Evolutionary conservation across 1,284 basidiomycete genomes (phyloP), one percentile per base, ranked within the genome.

Genomic region (Spongispora temasekensis): DNA sequence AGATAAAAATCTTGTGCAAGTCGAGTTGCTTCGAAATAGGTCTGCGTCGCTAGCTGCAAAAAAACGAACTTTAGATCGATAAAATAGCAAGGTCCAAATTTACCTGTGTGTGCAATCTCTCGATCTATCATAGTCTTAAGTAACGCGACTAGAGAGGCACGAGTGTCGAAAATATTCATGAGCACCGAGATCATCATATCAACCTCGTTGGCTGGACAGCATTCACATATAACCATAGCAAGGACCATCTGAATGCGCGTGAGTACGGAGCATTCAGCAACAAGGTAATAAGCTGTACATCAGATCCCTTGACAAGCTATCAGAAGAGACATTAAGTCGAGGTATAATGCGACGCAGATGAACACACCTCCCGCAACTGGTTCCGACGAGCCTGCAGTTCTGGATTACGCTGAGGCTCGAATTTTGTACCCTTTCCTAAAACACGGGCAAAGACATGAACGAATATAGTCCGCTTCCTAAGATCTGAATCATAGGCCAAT

Each of bases 381-480:
- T 81, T 83, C 62, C 87, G 83, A 48, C 83, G 81, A 57, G 79
- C 78, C 56, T 80, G 77, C n/a, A 78, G 73, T 25, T 81, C 76
- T 7, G 83, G 78, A 58, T 81, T 82, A 44, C 86, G 84, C 62
- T 83, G 81, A 2, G 83, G 78, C 60, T 87, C 84, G 59, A 93
- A 88, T 62, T 85, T 86, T 21, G 91, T 87, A 21, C 93, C 93
- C 68, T 92, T 89, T 17, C 88, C 84, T 55, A 97, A 82, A 5
- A 95, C 93, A 53, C 91, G 86, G 53, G 92, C 88, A 75, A 96
- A 93, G n/a, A 95, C 88, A 70, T 91, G 88, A 57, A 94, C 88
- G 70, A 96, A 97, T 27, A 95, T 93, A 4, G 86, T 82, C 37
- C 94, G 86, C 68, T 91, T 89, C 30, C 84, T 77, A 19, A 83